phyloP scores from a whole-genome alignment of 2,329 filamentous ascomycete genomes.

The Ramularia collo-cygni region DNA sequence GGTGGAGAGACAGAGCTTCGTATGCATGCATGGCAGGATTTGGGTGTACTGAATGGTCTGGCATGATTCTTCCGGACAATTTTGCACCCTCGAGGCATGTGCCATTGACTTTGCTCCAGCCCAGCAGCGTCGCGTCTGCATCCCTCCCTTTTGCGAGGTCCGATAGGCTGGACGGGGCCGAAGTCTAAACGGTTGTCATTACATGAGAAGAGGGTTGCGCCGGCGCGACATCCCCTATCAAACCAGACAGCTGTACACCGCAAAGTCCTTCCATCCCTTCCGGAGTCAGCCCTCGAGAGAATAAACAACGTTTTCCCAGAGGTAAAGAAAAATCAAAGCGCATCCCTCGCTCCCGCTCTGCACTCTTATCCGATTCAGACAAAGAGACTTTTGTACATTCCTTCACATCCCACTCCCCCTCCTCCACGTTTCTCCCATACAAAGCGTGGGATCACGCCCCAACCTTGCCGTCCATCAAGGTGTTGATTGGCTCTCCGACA shows the following conservation, averaged over 20 bases:
- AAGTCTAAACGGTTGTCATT: slow-evolving; percentile 8
- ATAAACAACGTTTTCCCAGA: too few species aligned
- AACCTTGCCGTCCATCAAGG: slow-evolving; percentile 12
- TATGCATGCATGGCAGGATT: too few species aligned
- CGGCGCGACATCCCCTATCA: slow-evolving; percentile 6
- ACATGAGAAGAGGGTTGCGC: slow-evolving; percentile 5
- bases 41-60: too few species aligned
- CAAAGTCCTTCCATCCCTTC: not conserved
- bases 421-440: slow-evolving; percentile 1
- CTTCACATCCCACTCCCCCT: slow-evolving; percentile 10
- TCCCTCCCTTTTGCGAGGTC: slow-evolving; percentile 1
- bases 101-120: too few species aligned
- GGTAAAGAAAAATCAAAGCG: too few species aligned
- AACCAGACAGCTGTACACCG: slow-evolving; percentile 5
- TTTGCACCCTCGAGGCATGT: too few species aligned
- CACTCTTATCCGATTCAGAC: slow-evolving; percentile 1
- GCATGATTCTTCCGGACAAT: too few species aligned
- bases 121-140: not conserved
- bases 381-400: slow-evolving; percentile 4
- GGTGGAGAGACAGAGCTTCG: too few species aligned
- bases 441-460: slow-evolving; percentile 4
- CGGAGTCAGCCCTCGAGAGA: too few species aligned
- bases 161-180: slow-evolving; percentile 2
- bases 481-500: slow-evolving; percentile 11
- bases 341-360: not conserved